phyloP scores from a whole-genome alignment of 805 yeast species.

The Saccharomycopsis vini region DNA sequence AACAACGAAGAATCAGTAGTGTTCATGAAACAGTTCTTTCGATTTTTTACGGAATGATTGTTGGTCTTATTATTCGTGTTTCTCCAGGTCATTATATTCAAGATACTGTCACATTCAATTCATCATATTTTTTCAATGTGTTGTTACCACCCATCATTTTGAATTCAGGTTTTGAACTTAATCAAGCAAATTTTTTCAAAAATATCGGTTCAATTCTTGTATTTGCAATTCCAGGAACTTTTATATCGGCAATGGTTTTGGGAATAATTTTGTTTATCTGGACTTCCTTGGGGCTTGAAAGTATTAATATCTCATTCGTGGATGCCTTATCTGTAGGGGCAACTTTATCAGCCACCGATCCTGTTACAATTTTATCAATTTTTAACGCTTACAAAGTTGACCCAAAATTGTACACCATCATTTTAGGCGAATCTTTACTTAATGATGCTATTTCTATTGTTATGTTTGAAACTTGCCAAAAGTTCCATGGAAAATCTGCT shows the following conservation, averaged over 20 bases:
- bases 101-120: slow-evolving; percentile 91
- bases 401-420: slow-evolving; percentile 93
- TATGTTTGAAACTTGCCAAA: slow-evolving; percentile 97
- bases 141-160: slow-evolving; percentile 92
- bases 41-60: slow-evolving; percentile 93
- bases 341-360: slow-evolving; percentile 95
- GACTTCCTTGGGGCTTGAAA: slow-evolving; percentile 88
- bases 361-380: slow-evolving; percentile 91
- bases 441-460: slow-evolving; percentile 98
- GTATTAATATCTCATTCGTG: slow-evolving; percentile 82
- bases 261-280: slow-evolving; percentile 84
- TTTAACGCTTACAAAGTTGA: slow-evolving; percentile 97
- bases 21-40: slow-evolving; percentile 97
- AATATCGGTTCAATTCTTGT: slow-evolving; percentile 85
- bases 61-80: slow-evolving; percentile 82
- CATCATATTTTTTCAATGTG: slow-evolving; percentile 88
- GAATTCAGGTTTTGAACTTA: slow-evolving; percentile 93
- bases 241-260: slow-evolving; percentile 80
- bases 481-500: slow-evolving; percentile 81
- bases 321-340: slow-evolving; percentile 98
- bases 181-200: slow-evolving; percentile 89
- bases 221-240: slow-evolving; percentile 96
- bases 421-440: slow-evolving; percentile 89
- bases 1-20: slow-evolving; percentile 84
- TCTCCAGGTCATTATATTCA: slow-evolving; percentile 97